phyloP scores from a whole-genome alignment of 495 filamentous ascomycete species.

The Hyphodiscus hymeniophilus region DNA sequence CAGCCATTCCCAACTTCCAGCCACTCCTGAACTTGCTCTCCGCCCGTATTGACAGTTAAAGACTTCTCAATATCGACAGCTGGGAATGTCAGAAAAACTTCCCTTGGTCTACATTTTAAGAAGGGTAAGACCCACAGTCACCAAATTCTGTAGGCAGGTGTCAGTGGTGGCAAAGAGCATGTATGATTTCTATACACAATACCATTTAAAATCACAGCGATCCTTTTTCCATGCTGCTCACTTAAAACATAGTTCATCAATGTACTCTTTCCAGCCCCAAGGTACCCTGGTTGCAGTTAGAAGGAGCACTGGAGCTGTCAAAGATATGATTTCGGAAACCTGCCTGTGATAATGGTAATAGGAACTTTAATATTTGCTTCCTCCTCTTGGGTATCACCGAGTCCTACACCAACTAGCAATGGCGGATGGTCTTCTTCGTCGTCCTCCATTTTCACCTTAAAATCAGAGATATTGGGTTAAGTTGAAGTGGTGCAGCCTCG shows the following conservation, averaged over 20 bases:
- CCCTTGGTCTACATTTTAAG: too few relatives aligned
- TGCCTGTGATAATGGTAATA: conserved; percentile 91
- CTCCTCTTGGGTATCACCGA: conserved; percentile 33
- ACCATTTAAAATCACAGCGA: conserved; percentile 97
- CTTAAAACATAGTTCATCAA: conserved; percentile 91
- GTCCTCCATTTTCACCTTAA: conserved; percentile 35
- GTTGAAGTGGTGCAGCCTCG: neutral
- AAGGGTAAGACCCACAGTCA: conserved; percentile 64
- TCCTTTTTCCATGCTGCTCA: conserved; percentile 90
- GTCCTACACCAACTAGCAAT: conserved; percentile 52
- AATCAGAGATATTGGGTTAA: neutral
- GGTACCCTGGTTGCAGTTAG: conserved; percentile 46
- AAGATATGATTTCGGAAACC: conserved; percentile 10
- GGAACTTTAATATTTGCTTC: conserved; percentile 54
- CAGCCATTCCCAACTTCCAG: conserved; percentile 93
- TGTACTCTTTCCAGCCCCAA: conserved; percentile 93
- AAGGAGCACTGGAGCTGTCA: conserved; percentile 10
- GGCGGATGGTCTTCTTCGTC: conserved; percentile 70
- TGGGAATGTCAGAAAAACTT: conserved; percentile 24
- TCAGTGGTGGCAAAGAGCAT: neutral
- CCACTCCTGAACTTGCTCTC: conserved; percentile 87
- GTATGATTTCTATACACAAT: neutral
- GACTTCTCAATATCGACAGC: conserved; percentile 92
- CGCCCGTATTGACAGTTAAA: conserved; percentile 77
- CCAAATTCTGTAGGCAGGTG: conserved; percentile 65